Base-by-base conservation (phyloP, 495 filamentous ascomycete species). In the Hyaloscypha hepaticicola region DNA sequence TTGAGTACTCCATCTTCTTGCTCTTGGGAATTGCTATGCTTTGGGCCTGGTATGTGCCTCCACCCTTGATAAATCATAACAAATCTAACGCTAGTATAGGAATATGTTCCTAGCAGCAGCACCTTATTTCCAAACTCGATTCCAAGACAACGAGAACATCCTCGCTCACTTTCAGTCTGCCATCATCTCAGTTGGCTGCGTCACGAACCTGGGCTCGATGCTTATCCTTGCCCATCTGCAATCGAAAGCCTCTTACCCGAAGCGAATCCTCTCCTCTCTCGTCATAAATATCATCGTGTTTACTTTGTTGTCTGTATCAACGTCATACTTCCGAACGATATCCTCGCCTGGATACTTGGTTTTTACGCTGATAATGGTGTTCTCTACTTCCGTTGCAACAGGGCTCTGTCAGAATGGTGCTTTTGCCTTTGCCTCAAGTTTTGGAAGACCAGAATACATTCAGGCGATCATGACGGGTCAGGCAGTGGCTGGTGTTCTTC, bases 51-150 rank as follows among this genome's bases (percentile, higher is more conserved):
- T 97, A 87, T 71, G 87, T 73, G 50, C 19, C n/a, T 3, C 11
- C 6, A 9, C 6, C 33, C 55, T 50, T 52, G n/a, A 27, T 34
- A 25, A 27, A 21, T 22, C 2, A 9, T 22, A 4, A 29, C 7
- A 11, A 12, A 53, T 25, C 61, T 75, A 59, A 69, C 68, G 63
- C 12, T 69, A 45, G 58, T 65, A 65, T 60, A 96, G 93, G 93
- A 98, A 97, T 79, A 97, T 97, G 94, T 97, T 98, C 79, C 85
- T 99, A 65, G 95, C 96, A 21, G 93, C 93, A 9, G 90, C 90
- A 14, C 91, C 93, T 8, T 97, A 96, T 79, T 96, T 99, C 80
- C 87, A 93, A 71, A 79, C 76, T 57, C 92, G 96, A 63, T 96
- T 99, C 74, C 74, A 79, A 49, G 83, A 82, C 48, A 80, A 87